phyloP scores from a whole-genome alignment of 139 green algal genomes.

The Chlamydomonas urium region DNA sequence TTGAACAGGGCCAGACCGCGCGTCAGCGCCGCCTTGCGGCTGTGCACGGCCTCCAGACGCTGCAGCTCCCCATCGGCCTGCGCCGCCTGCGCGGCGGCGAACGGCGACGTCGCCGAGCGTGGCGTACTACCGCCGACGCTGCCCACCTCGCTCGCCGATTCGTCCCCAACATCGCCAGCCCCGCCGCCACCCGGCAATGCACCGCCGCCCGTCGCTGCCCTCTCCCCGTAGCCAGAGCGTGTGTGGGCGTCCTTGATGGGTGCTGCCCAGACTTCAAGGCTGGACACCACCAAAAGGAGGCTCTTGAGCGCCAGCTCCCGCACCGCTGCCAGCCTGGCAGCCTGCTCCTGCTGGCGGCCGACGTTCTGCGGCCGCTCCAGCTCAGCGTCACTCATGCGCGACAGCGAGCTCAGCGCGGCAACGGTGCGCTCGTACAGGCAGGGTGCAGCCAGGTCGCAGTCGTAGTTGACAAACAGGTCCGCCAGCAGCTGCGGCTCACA shows the following conservation, averaged over 20 bases:
- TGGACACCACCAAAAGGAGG: conserved; percentile 50
- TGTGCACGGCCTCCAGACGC: conserved; percentile 66
- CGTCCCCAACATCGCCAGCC: background rate
- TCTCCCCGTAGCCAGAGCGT: conserved; percentile 3
- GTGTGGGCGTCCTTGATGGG: conserved; percentile 43
- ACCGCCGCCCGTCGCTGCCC: background rate
- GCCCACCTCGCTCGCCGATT: background rate
- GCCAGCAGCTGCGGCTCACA: conserved; percentile 67
- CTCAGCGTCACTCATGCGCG: conserved; percentile 13
- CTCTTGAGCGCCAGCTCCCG: conserved; percentile 22
- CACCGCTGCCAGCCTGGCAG: conserved; percentile 15
- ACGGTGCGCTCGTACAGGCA: conserved; percentile 80
- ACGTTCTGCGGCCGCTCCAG: conserved; percentile 16
- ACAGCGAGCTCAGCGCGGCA: conserved; percentile 1
- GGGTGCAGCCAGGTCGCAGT: conserved; percentile 79
- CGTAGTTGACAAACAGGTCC: conserved; percentile 94
- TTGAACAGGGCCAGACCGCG: conserved; percentile 79
- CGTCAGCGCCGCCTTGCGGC: conserved; percentile 61
- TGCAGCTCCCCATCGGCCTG: conserved; percentile 48
- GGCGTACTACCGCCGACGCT: background rate
- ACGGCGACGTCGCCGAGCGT: background rate
- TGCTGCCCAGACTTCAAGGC: conserved; percentile 70
- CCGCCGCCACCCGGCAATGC: no score
- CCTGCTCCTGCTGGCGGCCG: background rate
- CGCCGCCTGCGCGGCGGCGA: background rate